Conservation (phyloP, 805 yeast species). For the Yarrowia sp. region DNA sequence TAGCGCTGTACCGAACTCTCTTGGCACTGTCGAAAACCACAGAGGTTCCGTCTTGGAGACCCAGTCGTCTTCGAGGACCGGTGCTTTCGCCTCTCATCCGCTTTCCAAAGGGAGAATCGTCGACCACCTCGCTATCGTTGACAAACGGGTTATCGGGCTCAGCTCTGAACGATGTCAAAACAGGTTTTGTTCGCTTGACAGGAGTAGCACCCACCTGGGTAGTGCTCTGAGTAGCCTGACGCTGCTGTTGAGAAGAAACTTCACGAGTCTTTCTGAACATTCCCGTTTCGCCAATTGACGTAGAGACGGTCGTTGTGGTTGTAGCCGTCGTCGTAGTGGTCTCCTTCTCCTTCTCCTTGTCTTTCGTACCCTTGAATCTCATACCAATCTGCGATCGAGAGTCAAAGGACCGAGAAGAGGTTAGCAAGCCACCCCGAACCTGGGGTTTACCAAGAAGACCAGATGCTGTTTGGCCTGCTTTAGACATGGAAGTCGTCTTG, state of each 20-base stretch:
- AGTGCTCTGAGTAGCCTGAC: background rate
- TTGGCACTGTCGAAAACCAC: background rate
- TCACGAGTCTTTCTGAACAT: slow-evolving; percentile 13
- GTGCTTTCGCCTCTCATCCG: slow-evolving; percentile 11
- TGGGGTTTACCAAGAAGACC: background rate
- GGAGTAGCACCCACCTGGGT: background rate
- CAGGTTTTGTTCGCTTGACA: background rate
- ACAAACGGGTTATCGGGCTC: slow-evolving; percentile 13
- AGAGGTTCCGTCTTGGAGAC: background rate
- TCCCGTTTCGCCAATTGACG: background rate
- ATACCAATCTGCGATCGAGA: background rate
- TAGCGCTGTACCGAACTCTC: no score
- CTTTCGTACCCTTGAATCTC: slow-evolving; percentile 7
- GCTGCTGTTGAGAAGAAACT: no score
- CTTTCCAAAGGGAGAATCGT: slow-evolving; percentile 14
- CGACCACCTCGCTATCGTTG: background rate
- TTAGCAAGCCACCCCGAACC: background rate
- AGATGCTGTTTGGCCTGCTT: no score
- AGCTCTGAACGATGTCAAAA: background rate
- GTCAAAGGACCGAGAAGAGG: slow-evolving; percentile 5
- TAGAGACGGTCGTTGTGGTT: no score
- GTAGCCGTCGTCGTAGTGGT: no score
- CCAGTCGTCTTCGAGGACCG: background rate
- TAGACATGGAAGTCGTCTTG: no score
- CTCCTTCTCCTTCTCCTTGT: background rate